phyloP scores from a whole-genome alignment of 139 green algal genomes.

The Bryopsis sp. region DNA sequence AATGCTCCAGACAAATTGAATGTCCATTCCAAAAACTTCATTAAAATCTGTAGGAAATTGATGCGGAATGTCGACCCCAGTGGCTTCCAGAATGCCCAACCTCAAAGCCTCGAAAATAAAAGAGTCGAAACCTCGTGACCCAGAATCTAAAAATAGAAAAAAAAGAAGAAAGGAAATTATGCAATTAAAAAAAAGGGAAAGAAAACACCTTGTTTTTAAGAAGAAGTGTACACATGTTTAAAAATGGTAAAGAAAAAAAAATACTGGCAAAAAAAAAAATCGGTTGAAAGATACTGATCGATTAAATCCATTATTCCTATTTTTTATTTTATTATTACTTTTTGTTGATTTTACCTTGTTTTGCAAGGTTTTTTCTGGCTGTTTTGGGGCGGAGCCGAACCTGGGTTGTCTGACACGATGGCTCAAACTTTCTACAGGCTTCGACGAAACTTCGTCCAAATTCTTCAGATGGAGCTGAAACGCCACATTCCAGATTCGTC shows the following conservation, averaged over 20 bases:
- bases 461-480: slow-evolving; percentile 63
- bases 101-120: slow-evolving; percentile 61
- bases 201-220: not conserved
- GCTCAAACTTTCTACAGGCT: too few species aligned
- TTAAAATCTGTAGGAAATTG: slow-evolving; percentile 53
- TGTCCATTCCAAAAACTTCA: slow-evolving; percentile 72
- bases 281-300: not conserved
- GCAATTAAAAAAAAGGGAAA: not conserved
- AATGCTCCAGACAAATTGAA: slow-evolving; percentile 52
- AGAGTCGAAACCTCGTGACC: slow-evolving; percentile 15
- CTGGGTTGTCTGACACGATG: not conserved
- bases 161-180: not conserved
- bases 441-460: slow-evolving; percentile 37
- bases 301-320: not conserved
- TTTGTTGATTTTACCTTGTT: not conserved
- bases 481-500: slow-evolving; percentile 45
- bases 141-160: too few species aligned
- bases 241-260: not conserved
- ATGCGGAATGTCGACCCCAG: slow-evolving; percentile 63
- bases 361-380: not conserved
- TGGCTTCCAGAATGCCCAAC: slow-evolving; percentile 46
- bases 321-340: not conserved
- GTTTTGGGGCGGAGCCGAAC: not conserved
- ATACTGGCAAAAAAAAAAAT: not conserved
- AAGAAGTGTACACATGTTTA: not conserved